Evolutionary conservation across 2,329 filamentous ascomycete species (phyloP).

Genomic region (Pestalotiopsis fici): DNA sequence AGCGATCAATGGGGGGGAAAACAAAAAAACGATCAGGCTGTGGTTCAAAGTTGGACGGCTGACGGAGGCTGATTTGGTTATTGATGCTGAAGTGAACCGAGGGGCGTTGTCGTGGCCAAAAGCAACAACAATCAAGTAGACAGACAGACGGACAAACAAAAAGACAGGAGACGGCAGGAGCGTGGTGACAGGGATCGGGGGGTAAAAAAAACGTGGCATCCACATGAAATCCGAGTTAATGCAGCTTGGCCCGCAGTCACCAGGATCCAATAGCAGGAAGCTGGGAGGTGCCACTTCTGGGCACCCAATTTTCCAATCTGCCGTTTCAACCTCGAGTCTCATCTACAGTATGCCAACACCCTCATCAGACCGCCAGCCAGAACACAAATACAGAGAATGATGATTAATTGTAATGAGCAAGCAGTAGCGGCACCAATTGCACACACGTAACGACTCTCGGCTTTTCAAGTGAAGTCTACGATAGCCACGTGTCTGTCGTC

Average conservation of each 20-base stretch:
- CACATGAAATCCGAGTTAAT: not conserved
- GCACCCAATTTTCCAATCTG: not conserved
- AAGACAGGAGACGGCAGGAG: not conserved
- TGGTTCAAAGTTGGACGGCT: not conserved
- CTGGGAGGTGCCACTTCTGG: not conserved
- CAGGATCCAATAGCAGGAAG: not conserved
- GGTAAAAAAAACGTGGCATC: conserved; percentile 1
- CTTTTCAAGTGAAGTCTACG: too few species aligned
- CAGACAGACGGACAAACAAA: not conserved
- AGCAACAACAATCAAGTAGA: not conserved
- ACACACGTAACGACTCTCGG: too few species aligned
- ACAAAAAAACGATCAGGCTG: not conserved
- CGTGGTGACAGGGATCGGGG: not conserved
- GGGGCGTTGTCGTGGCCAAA: not conserved
- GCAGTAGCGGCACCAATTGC: too few species aligned
- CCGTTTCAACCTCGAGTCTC: conserved; percentile 5
- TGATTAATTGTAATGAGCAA: too few species aligned
- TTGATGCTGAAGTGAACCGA: not conserved
- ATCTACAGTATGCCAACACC: not conserved
- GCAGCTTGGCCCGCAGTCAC: not conserved
- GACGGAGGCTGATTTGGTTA: not conserved
- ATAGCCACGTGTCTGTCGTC: too few species aligned
- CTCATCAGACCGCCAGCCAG: not conserved
- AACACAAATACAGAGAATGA: too few species aligned
- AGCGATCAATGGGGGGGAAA: not conserved